These are phyloP conservation scores for Poa pratensis DNA, from an alignment of 176 grass and related monocot genomes.

Conservation along the genomic window DNA sequence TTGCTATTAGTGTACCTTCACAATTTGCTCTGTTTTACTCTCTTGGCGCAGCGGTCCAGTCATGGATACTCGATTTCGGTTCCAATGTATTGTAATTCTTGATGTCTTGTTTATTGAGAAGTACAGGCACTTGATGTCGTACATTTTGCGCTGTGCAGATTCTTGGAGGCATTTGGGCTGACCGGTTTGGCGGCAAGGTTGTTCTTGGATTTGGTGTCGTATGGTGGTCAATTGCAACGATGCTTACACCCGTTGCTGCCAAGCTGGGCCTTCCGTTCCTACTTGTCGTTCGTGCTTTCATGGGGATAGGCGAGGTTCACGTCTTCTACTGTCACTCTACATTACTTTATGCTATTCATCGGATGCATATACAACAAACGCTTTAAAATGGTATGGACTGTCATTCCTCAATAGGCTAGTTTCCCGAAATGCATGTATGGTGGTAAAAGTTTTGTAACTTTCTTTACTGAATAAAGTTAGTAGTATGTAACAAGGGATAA, in stretches of 20 bases:
- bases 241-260: constrained; percentile 90
- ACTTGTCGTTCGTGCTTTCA: constrained; percentile 86
- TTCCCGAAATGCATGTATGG: neutral
- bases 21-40: neutral
- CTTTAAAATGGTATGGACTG: neutral
- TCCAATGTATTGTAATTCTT: neutral
- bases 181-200: constrained; percentile 86
- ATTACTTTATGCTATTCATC: constrained; percentile 32
- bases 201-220: constrained; percentile 92
- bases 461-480: neutral
- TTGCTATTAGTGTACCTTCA: neutral
- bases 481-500: neutral
- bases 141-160: constrained; percentile 60
- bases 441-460: neutral
- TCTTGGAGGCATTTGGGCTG: constrained; percentile 93
- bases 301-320: constrained; percentile 96
- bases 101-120: neutral
- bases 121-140: neutral
- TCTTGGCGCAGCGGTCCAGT: neutral
- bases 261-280: constrained; percentile 88
- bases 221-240: constrained; percentile 95
- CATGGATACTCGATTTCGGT: neutral
- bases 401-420: constrained; percentile 4
- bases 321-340: constrained; percentile 40
- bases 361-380: neutral